Evolutionary conservation across 1,284 basidiomycete species (phyloP), one percentile per base, ranked within the genome.

Genomic region (Trichosporon ovoides): DNA sequence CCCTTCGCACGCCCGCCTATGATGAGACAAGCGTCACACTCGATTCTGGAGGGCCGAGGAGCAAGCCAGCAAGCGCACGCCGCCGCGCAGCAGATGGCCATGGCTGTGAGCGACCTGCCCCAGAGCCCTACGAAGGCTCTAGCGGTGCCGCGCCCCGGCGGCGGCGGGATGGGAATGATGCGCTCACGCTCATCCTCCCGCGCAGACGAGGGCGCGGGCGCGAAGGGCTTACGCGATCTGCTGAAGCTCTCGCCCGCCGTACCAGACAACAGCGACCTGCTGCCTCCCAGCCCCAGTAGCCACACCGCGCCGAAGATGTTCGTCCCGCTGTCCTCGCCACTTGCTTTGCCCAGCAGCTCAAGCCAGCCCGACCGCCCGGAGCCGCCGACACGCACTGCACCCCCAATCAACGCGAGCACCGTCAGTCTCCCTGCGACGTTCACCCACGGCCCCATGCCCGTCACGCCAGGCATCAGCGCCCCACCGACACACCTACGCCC

Each of bases 251-350:
- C 74, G 1, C 65, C 74, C 3, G 68, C 71, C 9, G 70, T 34
- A 60, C 75, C 34, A 67, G 72, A 52, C 57, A 72, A 24, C 43
- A 35, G 66, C 24, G 89, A 91, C 68, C 77, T 91, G 18, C 77
- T 89, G 18, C 88, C 88, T 0, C 87, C 89, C 0, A 89, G 88
- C 1, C 89, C 89, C 4, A 84, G 84, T 11, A 80, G 83, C 10
- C 61, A 68, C 7, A 64, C 62, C 9, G 66, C 65, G 16, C 68
- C 68, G 10, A 64, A 67, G 37, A 66, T 63, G 12, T 74, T 72
- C 10, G 77, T 82, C 33, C 72, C 81, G 16, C 78, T 82, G 46
- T 76, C 80, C 33, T 81, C 83, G 37, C 71, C 77, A 49, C 79
- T 80, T 3, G 50, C 35, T 2, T 37, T 43, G 5, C 58, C 52